Conservation (phyloP, 805 yeast species). For the Candida krabiensis region DNA sequence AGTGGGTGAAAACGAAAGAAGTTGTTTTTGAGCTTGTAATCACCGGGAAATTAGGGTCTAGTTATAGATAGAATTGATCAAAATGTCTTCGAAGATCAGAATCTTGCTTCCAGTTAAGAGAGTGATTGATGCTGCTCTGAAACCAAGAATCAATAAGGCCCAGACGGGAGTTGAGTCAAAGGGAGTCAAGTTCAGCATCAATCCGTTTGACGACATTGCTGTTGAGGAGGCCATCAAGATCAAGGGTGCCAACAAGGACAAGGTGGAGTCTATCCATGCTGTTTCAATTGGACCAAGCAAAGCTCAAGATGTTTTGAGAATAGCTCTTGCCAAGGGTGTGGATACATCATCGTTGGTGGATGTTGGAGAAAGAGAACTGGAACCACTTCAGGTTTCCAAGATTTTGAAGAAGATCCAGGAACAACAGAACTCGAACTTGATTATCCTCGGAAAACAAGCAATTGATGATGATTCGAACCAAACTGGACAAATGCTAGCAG, state of each 20-base stretch:
- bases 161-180: conserved; percentile 82
- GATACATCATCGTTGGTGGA: conserved; percentile 83
- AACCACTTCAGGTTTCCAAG: conserved; percentile 90
- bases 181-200: conserved; percentile 89
- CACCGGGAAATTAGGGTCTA: too few species aligned
- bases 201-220: conserved; percentile 98
- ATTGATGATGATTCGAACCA: conserved; percentile 94
- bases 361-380: conserved; percentile 65
- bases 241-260: conserved; percentile 59
- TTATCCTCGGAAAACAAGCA: conserved; percentile 93
- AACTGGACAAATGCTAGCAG: conserved; percentile 96
- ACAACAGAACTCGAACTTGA: conserved; percentile 69
- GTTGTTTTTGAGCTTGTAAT: too few species aligned
- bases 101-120: conserved; percentile 94
- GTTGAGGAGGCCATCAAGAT: conserved; percentile 88
- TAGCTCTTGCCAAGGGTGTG: conserved; percentile 93
- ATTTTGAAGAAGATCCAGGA: conserved; percentile 72
- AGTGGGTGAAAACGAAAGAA: too few species aligned
- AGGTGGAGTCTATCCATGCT: conserved; percentile 83
- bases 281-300: conserved; percentile 88
- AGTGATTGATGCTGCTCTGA: conserved; percentile 89
- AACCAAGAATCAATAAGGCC: conserved; percentile 87
- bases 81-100: conserved; percentile 50
- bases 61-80: too few species aligned
- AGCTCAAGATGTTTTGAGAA: conserved; percentile 83